A percentile compares a stretch with the other conserved stretches of the same genome.
phyloP scores from a whole-genome alignment of 2,329 filamentous ascomycete genomes.

The Stagonosporopsis tanaceti region DNA sequence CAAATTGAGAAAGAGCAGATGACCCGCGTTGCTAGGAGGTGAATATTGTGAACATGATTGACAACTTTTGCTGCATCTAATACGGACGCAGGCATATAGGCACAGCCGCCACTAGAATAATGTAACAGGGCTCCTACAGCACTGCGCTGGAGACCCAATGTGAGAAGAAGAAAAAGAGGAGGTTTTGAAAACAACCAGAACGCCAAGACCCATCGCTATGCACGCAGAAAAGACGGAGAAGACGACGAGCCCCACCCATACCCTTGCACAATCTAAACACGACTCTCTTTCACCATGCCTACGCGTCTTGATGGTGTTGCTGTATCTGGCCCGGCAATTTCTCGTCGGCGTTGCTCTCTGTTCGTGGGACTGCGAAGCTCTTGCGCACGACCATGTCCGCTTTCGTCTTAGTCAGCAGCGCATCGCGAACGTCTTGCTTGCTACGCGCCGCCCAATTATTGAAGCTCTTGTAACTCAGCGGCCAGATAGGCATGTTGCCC shows the following conservation, averaged over 20 bases:
- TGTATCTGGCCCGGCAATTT: conserved; percentile 27
- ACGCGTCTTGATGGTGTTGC: conserved; percentile 25
- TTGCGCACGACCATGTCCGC: conserved; percentile 46
- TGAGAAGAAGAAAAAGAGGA: conserved; percentile 1
- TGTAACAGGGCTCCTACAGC: conserved; percentile 13
- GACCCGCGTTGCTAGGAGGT: not conserved
- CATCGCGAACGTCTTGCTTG: conserved; percentile 54
- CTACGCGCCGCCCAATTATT: conserved; percentile 47
- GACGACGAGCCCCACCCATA: conserved; percentile 1
- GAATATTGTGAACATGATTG: not conserved
- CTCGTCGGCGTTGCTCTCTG: conserved; percentile 31
- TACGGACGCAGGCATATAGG: conserved; percentile 13
- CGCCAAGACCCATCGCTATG: conserved; percentile 19
- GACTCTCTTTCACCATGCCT: not conserved
- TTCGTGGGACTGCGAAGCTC: conserved; percentile 36
- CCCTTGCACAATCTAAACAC: conserved; percentile 11
- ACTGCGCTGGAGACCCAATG: conserved; percentile 1
- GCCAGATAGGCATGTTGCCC: conserved; percentile 65
- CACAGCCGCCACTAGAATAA: conserved; percentile 4
- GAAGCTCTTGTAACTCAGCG: conserved; percentile 57
- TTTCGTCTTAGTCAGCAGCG: conserved; percentile 53
- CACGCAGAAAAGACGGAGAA: conserved; percentile 19
- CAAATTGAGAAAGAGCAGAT: not conserved
- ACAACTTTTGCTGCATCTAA: conserved; percentile 12
- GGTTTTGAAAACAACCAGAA: not conserved